Percentiles rank a stretch among this genome's conserved stretches.
Conservation (phyloP, 2,329 filamentous ascomycete species). For the Curvularia eragrostidis region DNA sequence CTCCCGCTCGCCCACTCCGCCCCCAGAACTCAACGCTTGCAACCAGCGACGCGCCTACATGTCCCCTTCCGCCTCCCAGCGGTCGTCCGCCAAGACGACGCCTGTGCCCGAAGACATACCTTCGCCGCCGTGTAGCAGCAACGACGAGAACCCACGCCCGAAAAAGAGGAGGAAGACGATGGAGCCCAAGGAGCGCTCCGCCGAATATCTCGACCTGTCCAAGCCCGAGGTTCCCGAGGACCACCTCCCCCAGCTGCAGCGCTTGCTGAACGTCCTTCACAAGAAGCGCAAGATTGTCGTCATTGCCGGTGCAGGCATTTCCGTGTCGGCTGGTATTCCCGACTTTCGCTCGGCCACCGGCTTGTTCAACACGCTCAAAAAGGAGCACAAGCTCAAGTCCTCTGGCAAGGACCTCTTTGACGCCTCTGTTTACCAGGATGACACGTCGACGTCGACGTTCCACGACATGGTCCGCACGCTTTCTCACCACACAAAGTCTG, state of each 20-base stretch:
- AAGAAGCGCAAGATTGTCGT: conserved; percentile 97
- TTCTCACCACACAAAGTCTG: conserved; percentile 76
- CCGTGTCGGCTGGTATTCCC: conserved; percentile 93
- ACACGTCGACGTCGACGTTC: conserved; percentile 85
- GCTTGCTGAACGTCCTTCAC: conserved; percentile 75
- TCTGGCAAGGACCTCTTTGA: conserved; percentile 97
- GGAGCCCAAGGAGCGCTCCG: conserved; percentile 71
- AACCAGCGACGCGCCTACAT: conserved; percentile 40
- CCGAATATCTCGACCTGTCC: conserved; percentile 79
- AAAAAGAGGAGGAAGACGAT: conserved; percentile 73
- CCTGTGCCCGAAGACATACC: conserved; percentile 56
- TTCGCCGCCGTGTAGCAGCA: conserved; percentile 52
- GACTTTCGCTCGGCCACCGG: conserved; percentile 94
- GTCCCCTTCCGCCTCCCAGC: conserved; percentile 54
- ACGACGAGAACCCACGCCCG: conserved; percentile 71
- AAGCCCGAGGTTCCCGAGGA: conserved; percentile 59
- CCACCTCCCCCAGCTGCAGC: conserved; percentile 69
- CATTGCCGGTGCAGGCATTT: conserved; percentile 95
- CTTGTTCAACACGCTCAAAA: conserved; percentile 83
- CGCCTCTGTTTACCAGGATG: conserved; percentile 94
- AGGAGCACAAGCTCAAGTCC: conserved; percentile 87
- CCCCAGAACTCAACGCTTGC: conserved; percentile 40
- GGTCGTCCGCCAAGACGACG: conserved; percentile 55
- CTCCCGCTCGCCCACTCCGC: conserved; percentile 43
- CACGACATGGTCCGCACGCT: conserved; percentile 95